A percentile compares a stretch with the other conserved stretches of the same genome.
Evolutionary conservation across 1,284 basidiomycete species (phyloP).

Genomic region (Coniferiporia weirii): DNA sequence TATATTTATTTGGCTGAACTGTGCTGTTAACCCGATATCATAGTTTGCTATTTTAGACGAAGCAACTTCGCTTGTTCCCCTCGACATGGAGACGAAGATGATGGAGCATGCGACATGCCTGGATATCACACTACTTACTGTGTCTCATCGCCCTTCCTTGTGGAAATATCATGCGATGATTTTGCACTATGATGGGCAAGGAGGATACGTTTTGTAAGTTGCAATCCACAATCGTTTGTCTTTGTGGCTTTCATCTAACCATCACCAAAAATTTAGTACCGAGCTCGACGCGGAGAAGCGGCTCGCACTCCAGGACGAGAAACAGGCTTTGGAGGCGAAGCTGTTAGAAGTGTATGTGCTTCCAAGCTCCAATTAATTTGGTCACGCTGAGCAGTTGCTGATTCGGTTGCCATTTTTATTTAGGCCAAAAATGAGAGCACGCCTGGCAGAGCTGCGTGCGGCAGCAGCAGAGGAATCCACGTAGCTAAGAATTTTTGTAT

Average conservation of each 20-base stretch:
- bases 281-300: conserved; percentile 90
- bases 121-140: conserved; percentile 86
- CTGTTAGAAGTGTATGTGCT: conserved; percentile 69
- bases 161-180: conserved; percentile 96
- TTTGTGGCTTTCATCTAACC: too few species aligned
- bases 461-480: conserved; percentile 12
- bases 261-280: conserved; percentile 48
- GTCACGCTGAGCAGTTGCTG: not conserved
- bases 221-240: not conserved
- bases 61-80: conserved; percentile 90
- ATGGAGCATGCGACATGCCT: conserved; percentile 89
- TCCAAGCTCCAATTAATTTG: not conserved
- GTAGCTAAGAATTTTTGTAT: not conserved
- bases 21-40: not conserved
- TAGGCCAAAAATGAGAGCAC: conserved; percentile 43
- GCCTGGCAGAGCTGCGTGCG: conserved; percentile 41
- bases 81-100: conserved; percentile 91
- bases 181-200: conserved; percentile 82
- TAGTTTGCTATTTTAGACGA: conserved; percentile 97
- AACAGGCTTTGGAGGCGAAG: conserved; percentile 76
- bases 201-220: conserved; percentile 78
- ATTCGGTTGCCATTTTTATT: conserved; percentile 12
- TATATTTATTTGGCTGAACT: not conserved
- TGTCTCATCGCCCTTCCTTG: conserved; percentile 87
- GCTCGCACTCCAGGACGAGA: conserved; percentile 90